Evolutionary conservation across 192 early-diverging fungal species (phyloP).

Genomic region (Entophlyctis luteolus): DNA sequence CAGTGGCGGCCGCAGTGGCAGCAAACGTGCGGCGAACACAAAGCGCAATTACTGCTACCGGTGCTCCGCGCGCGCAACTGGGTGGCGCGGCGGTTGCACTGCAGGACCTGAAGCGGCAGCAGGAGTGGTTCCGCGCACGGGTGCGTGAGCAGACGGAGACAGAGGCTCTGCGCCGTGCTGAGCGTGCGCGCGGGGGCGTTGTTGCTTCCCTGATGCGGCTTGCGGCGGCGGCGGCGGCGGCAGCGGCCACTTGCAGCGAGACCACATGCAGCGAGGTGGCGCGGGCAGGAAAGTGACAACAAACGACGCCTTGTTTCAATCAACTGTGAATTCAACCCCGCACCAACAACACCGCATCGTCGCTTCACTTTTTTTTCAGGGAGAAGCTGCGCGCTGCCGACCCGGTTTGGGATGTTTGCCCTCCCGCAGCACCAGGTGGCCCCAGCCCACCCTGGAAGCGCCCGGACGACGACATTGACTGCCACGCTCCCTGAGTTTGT

Average conservation of each 20-base stretch:
- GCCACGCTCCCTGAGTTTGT: too few species aligned
- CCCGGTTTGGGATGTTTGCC: too few species aligned
- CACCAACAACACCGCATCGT: too few species aligned
- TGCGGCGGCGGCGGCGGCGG: neutral
- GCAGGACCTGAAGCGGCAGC: slow-evolving; percentile 13
- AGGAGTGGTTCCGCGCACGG: slow-evolving; percentile 12
- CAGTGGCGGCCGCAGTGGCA: too few species aligned
- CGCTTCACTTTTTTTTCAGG: neutral
- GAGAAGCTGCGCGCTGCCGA: neutral
- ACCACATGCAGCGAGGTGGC: neutral
- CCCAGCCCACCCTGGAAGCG: too few species aligned
- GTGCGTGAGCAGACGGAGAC: slow-evolving; percentile 1
- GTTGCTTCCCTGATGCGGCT: slow-evolving; percentile 10
- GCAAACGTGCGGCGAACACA: too few species aligned
- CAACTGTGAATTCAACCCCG: too few species aligned
- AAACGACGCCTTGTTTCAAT: neutral
- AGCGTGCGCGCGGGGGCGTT: neutral
- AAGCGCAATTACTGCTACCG: neutral
- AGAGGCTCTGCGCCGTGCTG: neutral
- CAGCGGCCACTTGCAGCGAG: neutral
- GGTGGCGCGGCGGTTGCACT: too few species aligned
- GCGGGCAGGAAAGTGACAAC: neutral
- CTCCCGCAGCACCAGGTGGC: too few species aligned
- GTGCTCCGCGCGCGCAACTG: neutral
- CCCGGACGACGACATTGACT: too few species aligned